Percentiles rank a stretch among this genome's conserved stretches.
phyloP scores from a whole-genome alignment of 805 yeast species.

The Candida dendrica region DNA sequence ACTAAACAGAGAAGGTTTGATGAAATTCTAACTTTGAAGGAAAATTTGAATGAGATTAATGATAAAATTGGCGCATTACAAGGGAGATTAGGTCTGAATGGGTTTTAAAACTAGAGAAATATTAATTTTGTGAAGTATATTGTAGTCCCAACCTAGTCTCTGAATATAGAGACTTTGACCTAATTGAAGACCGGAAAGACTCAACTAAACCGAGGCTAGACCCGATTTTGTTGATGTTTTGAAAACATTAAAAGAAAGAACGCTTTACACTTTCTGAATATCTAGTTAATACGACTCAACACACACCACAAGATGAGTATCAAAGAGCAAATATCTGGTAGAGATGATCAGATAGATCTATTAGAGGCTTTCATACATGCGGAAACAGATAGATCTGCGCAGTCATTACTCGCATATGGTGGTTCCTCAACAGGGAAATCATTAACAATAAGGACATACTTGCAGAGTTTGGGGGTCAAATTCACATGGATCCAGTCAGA shows the following conservation, averaged over 20 bases:
- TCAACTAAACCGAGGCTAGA: no score
- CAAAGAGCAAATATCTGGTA: neutral
- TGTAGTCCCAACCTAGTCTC: neutral
- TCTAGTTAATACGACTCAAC: no score
- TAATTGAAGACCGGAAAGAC: no score
- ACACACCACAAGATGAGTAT: no score
- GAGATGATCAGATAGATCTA: constrained; percentile 13
- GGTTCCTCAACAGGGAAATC: constrained; percentile 19
- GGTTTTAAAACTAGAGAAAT: constrained; percentile 16
- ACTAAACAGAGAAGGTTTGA: constrained; percentile 70
- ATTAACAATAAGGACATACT: constrained; percentile 5
- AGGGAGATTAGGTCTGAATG: constrained; percentile 49
- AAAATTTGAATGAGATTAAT: constrained; percentile 50
- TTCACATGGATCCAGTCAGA: constrained; percentile 16
- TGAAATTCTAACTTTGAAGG: constrained; percentile 55
- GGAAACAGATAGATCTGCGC: constrained; percentile 4
- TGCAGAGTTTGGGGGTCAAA: constrained; percentile 6
- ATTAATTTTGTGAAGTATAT: neutral
- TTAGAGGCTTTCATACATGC: constrained; percentile 11
- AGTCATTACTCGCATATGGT: constrained; percentile 10
- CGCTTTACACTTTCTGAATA: no score
- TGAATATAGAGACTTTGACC: no score
- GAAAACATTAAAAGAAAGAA: no score
- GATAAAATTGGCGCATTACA: constrained; percentile 41
- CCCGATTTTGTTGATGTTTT: no score